Evolutionary conservation across 1,139 yeast species (phyloP).

Genomic region (Debaryomycetaceae sp.): DNA sequence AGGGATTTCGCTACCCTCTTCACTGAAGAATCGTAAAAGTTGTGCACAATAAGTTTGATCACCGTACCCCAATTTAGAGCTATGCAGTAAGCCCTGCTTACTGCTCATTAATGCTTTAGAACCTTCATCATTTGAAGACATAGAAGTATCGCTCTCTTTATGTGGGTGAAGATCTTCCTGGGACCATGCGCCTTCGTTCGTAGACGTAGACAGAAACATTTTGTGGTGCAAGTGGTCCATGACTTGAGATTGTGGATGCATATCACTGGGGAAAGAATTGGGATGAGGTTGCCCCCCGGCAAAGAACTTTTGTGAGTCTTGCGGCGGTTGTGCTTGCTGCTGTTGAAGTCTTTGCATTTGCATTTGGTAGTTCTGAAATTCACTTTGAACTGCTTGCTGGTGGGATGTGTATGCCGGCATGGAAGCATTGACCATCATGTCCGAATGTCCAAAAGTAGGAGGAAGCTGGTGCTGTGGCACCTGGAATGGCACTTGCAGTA

Average conservation of each 20-base stretch:
- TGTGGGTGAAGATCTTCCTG: slow-evolving; percentile 36
- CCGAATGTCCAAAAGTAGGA: slow-evolving; percentile 23
- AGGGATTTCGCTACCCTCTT: slow-evolving; percentile 73
- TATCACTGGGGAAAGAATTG: slow-evolving; percentile 3
- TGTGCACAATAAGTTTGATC: slow-evolving; percentile 50
- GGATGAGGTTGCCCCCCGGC: slow-evolving; percentile 1
- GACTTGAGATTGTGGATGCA: slow-evolving; percentile 13
- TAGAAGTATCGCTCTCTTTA: slow-evolving; percentile 44
- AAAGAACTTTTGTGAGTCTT: slow-evolving; percentile 7
- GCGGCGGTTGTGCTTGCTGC: slow-evolving; percentile 7
- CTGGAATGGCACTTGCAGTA: slow-evolving; percentile 11
- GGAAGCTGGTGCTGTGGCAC: slow-evolving; percentile 11
- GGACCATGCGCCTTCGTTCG: slow-evolving; percentile 48
- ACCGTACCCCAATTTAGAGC: slow-evolving; percentile 10
- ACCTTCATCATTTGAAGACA: slow-evolving; percentile 36
- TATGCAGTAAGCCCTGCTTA: slow-evolving; percentile 5
- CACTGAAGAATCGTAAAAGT: slow-evolving; percentile 60
- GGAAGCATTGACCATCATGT: slow-evolving; percentile 17
- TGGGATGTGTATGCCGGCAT: slow-evolving; percentile 13
- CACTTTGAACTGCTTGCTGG: slow-evolving; percentile 19
- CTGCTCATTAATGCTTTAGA: slow-evolving; percentile 4
- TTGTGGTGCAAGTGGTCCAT: slow-evolving; percentile 33
- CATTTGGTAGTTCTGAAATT: slow-evolving; percentile 28
- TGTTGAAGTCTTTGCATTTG: slow-evolving; percentile 23
- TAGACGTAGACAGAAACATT: slow-evolving; percentile 39